Base-by-base conservation (phyloP, 352 stramenopile species). In the Blastocystis sp. region DNA sequence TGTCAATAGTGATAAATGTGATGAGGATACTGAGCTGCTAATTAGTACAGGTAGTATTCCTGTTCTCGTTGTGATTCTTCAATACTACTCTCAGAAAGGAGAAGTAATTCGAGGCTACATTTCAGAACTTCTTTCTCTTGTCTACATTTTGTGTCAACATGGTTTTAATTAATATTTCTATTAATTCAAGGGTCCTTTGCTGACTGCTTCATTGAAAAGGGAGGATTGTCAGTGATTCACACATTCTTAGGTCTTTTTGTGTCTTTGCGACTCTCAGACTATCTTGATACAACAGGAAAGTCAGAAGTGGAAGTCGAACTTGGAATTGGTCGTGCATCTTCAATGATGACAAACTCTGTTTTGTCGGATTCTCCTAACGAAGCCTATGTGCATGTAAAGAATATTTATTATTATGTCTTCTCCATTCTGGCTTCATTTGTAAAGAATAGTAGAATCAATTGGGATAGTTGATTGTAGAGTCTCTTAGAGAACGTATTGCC, bases 1-100 rank as follows among this genome's bases (percentile, higher is more conserved):
- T 37, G 40, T 84, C n/a, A 84, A 84, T 30, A 68, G 73, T 35
- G 48, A 84, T 17, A 84, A 84, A 15, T 30, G 19, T 19, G 68
- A 53, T 33, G 30, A 48, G 17, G 24, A 64, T 42, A 42, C 68
- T 9, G 6, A 27, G 19, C n/a, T 58, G 24, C 22, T 84, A 3
- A 37, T 84, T 1, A 15, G 40, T 9, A 22, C 19, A 22, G 27
- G 53, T 24, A 51, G 73, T 24, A 17, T 68, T 7, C 33, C 48
- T 27, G 59, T 68, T 40, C 51, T 84, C 15, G 30, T 84, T 9
- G 27, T 51, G 19, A 35, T 68, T 3, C 73, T 84, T 22, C 73
- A 66, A n/a, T 17, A 66, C 11, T 84, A 54, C 30, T 30, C 44
- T 9, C 42, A 66, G 17, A 30, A 48, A 35, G 22, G 68, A 24